Conservation (phyloP, 495 filamentous ascomycete species). For the Penicillium alfredii region DNA sequence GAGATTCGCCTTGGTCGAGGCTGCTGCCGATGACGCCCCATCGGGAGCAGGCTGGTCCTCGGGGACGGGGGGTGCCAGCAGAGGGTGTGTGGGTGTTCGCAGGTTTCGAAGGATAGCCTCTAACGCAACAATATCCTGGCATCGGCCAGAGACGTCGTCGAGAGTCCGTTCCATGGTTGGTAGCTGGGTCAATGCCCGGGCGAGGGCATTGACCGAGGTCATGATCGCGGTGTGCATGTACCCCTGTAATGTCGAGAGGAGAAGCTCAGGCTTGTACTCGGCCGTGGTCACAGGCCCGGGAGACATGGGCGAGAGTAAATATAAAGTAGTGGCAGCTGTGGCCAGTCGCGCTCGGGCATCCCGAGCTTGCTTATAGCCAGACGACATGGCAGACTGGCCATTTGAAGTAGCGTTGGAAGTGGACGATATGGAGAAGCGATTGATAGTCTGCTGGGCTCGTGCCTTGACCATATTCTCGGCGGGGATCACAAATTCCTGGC, state of each 20-base stretch:
- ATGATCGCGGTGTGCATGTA: conserved; percentile 74
- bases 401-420: conserved; percentile 33
- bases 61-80: conserved; percentile 35
- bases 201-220: conserved; percentile 63
- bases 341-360: conserved; percentile 67
- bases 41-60: conserved; percentile 9
- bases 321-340: conserved; percentile 71
- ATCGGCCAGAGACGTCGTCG: conserved; percentile 72
- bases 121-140: conserved; percentile 83
- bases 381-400: conserved; percentile 25
- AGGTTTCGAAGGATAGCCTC: conserved; percentile 69
- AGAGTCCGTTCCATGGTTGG: conserved; percentile 79
- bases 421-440: conserved; percentile 75
- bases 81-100: conserved; percentile 59
- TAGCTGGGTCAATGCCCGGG: conserved; percentile 68
- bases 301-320: conserved; percentile 70
- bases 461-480: conserved; percentile 62
- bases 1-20: conserved; percentile 45
- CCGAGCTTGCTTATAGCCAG: conserved; percentile 73
- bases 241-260: conserved; percentile 70
- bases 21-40: background rate
- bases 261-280: conserved; percentile 54
- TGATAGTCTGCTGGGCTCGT: conserved; percentile 72
- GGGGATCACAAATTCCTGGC: conserved; percentile 59
- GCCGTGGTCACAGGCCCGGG: conserved; percentile 20